phyloP scores from a whole-genome alignment of 495 filamentous ascomycete species.

The Hypoxylon lienhwacheense region DNA sequence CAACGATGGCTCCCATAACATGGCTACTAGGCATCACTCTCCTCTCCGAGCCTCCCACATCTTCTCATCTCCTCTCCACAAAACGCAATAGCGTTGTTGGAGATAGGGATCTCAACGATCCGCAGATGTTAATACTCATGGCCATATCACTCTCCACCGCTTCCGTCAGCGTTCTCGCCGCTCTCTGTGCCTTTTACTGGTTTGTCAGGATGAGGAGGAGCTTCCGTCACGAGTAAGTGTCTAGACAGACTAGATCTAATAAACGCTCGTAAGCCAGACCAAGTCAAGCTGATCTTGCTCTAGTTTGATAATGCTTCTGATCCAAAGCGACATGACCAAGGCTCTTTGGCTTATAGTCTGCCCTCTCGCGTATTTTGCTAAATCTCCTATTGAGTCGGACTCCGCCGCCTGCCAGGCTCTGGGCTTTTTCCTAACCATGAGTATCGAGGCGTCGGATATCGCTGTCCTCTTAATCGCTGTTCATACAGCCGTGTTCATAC shows the following conservation, averaged over 20 bases:
- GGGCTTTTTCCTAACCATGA: slow-evolving; percentile 65
- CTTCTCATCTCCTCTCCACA: neutral
- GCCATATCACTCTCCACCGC: slow-evolving; percentile 39
- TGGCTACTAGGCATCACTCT: neutral
- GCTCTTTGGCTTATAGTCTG: slow-evolving; percentile 65
- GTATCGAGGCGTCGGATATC: slow-evolving; percentile 69
- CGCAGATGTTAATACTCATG: slow-evolving; percentile 28
- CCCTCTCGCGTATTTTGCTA: slow-evolving; percentile 55
- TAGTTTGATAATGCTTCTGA: slow-evolving; percentile 70
- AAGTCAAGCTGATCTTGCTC: slow-evolving; percentile 26
- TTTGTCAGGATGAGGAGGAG: slow-evolving; percentile 71
- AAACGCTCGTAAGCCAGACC: neutral
- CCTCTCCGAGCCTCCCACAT: slow-evolving; percentile 6
- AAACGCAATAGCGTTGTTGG: slow-evolving; percentile 6
- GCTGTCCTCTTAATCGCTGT: slow-evolving; percentile 70
- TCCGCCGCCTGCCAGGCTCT: slow-evolving; percentile 65
- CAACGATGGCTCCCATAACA: slow-evolving; percentile 28
- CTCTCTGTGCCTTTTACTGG: slow-evolving; percentile 64
- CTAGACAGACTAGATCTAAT: neutral
- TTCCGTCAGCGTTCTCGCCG: slow-evolving; percentile 55
- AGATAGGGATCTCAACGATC: neutral
- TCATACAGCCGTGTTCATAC: slow-evolving; percentile 69
- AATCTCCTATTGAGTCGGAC: slow-evolving; percentile 49
- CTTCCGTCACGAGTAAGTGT: slow-evolving; percentile 74
- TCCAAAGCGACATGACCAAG: slow-evolving; percentile 70